phyloP scores from a whole-genome alignment of 169 alveolate species.

The Perkinsus chesapeaki region DNA sequence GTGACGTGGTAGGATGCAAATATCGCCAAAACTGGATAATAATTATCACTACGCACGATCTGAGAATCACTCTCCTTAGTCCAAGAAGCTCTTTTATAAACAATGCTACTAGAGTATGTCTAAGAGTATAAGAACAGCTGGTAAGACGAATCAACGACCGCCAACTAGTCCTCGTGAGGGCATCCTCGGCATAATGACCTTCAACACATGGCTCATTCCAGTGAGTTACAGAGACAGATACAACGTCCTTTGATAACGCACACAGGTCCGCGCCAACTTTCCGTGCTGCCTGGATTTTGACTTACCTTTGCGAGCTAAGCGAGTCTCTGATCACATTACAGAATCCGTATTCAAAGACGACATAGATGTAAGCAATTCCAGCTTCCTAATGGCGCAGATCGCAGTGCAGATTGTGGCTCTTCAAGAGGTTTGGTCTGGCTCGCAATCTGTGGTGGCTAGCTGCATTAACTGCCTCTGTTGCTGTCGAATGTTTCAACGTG shows the following conservation, averaged over 20 bases:
- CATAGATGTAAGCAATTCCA: not conserved
- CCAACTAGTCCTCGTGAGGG: not conserved
- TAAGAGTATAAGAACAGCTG: no score
- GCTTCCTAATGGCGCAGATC: not conserved
- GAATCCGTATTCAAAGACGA: not conserved
- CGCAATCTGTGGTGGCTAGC: not conserved
- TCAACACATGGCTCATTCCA: not conserved
- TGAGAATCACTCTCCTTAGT: no score
- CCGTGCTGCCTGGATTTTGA: not conserved
- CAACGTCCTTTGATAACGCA: no score
- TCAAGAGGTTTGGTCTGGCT: not conserved
- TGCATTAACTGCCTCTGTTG: not conserved
- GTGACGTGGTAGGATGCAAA: no score
- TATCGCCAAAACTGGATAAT: no score
- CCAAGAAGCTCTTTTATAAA: no score
- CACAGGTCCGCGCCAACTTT: not conserved
- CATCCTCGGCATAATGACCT: not conserved
- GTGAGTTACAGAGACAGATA: no score
- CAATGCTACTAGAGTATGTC: no score
- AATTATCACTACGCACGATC: no score
- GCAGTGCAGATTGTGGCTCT: not conserved
- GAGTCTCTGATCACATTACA: not conserved
- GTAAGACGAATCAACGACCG: not conserved
- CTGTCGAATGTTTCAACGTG: not conserved
- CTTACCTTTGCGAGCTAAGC: not conserved